These are phyloP conservation scores for Yamadazyma kanchanaburiensis DNA, from an alignment of 1,139 yeast species.

Conservation along the genomic window DNA sequence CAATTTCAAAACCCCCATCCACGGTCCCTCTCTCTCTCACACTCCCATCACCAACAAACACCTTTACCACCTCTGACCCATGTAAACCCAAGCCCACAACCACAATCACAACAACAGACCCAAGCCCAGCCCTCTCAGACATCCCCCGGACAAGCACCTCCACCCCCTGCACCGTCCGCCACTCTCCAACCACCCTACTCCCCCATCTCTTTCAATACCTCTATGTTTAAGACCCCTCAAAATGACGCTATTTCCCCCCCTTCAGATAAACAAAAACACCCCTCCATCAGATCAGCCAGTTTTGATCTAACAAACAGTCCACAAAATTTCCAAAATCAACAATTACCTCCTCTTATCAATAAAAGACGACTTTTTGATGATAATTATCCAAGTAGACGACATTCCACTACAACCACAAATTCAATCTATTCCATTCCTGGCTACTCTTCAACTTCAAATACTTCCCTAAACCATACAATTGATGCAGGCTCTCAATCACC, in stretches of 20 bases:
- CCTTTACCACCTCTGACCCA: not conserved
- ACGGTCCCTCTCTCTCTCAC: not conserved
- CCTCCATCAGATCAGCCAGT: conserved; percentile 26
- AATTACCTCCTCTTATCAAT: conserved; percentile 20
- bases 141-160: no score
- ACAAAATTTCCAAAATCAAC: conserved; percentile 6
- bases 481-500: conserved; percentile 11
- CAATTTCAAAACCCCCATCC: not conserved
- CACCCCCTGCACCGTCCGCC: not conserved
- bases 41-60: not conserved
- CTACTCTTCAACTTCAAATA: conserved; percentile 13
- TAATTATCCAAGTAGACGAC: conserved; percentile 20
- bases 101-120: not conserved
- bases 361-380: conserved; percentile 31
- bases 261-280: conserved; percentile 2
- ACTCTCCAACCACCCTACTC: conserved; percentile 11
- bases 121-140: no score
- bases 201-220: conserved; percentile 33
- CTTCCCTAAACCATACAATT: conserved; percentile 15
- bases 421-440: conserved; percentile 10
- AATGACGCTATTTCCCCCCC: conserved; percentile 10
- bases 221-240: conserved; percentile 28
- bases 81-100: no score
- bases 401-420: conserved; percentile 22
- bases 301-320: conserved; percentile 22